Base-by-base conservation (phyloP, 176 grass and related monocot species). In the Aegilops umbellulata region DNA sequence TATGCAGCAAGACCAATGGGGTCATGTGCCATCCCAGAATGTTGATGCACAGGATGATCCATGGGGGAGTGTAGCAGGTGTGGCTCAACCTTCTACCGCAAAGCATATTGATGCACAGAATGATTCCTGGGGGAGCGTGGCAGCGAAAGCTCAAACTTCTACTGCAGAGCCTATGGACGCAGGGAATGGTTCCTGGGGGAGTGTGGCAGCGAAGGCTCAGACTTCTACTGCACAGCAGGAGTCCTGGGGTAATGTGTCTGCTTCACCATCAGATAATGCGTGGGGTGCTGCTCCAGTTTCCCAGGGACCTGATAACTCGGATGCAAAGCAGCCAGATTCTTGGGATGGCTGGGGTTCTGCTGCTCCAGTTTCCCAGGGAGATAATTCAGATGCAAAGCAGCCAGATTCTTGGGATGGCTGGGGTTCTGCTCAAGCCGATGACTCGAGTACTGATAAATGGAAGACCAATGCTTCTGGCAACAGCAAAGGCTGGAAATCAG, bases 401-500 rank as follows among this genome's bases (percentile, higher is more conserved):
- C 64, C 80, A 82, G 88, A 57, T 84, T 84, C 71, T 82, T 89
- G 70, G 79, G 88, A 80, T 79, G 77, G 46, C 25, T 83, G 53
- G 53, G 53, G 77, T 72, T 87, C 81, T 77, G 73, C 42, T 38
- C 82, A 41, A 53, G 82, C 31, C 13, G 73, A 67, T 15, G 79
- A 80, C 14, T 83, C 73, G 26, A 60, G 58, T 88, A 74, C 66
- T 85, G 80, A 53, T 80, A 79, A 80, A 74, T 78, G 53, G 85
- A 93, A 78, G 64, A 72, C 23, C 71, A 76, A 62, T 51, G 89
- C 63, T 82, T 65, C 83, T 87, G 65, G 60, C 79, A 80, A 73
- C 73, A 84, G 46, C 65, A 96, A 87, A 80, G 79, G 83, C 39
- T 88, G 93, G 93, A 96, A 91, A 85, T 68, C 90, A 70, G 84